Conservation (phyloP, 176 grass and related monocot species). For the Oryza australiensis region DNA sequence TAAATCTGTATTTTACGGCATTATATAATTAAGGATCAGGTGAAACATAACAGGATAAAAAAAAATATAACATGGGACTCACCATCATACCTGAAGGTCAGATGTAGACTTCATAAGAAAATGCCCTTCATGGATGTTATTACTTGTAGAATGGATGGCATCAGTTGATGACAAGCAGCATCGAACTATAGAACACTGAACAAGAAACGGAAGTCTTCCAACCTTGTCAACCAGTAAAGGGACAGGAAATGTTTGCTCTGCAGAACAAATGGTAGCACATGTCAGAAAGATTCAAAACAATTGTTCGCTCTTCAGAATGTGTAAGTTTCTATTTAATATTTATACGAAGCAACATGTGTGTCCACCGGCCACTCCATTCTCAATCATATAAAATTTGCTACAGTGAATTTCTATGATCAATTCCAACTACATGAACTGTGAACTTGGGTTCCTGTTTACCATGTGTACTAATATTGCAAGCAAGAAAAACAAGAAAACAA, state of each 20-base stretch:
- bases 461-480: not conserved
- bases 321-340: not conserved
- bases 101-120: conserved; percentile 44
- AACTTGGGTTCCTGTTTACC: too few relatives aligned
- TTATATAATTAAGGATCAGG: not conserved
- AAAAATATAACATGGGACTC: conserved; percentile 55
- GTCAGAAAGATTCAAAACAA: not conserved
- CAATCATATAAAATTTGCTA: not conserved
- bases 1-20: not conserved
- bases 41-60: not conserved
- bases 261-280: conserved; percentile 5
- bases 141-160: not conserved
- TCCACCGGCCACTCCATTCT: not conserved
- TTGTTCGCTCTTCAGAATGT: not conserved
- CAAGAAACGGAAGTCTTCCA: conserved; percentile 14
- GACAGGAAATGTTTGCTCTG: conserved; percentile 26
- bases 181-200: conserved; percentile 12
- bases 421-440: not conserved
- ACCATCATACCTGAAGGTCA: conserved; percentile 99
- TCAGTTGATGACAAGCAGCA: conserved; percentile 17
- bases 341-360: not conserved
- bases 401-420: not conserved
- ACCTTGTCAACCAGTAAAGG: not conserved
- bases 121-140: conserved; percentile 26
- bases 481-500: not conserved